Evolutionary conservation across 2,329 filamentous ascomycete species (phyloP).

Genomic region (Tolypocladium pustulatum): DNA sequence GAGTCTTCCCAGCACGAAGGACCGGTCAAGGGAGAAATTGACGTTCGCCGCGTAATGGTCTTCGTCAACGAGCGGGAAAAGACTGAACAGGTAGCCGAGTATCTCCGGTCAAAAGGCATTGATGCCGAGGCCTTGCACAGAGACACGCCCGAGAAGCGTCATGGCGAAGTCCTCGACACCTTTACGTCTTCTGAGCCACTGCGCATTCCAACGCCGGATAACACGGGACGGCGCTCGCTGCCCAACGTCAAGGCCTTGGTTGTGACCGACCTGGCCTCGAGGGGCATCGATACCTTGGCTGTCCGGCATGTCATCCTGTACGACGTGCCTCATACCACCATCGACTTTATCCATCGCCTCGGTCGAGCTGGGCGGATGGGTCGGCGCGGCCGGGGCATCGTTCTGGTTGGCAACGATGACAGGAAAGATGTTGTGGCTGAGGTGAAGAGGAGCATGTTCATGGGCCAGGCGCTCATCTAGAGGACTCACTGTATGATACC

Average conservation of each 20-base stretch:
- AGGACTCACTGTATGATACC: background rate
- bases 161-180: conserved; percentile 63
- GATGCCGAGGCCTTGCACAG: conserved; percentile 77
- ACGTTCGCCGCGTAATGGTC: conserved; percentile 78
- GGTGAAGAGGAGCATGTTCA: conserved; percentile 82
- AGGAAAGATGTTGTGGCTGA: conserved; percentile 83
- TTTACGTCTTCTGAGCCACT: conserved; percentile 52
- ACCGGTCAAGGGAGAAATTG: conserved; percentile 41
- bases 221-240: conserved; percentile 38
- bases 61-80: conserved; percentile 96
- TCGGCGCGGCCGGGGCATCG: conserved; percentile 76
- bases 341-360: conserved; percentile 95
- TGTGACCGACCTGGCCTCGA: conserved; percentile 82
- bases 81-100: conserved; percentile 69
- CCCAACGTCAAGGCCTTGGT: conserved; percentile 83
- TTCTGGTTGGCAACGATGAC: conserved; percentile 82
- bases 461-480: conserved; percentile 61
- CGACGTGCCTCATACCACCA: conserved; percentile 94
- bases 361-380: conserved; percentile 91
- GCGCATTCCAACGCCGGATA: conserved; percentile 17
- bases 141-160: conserved; percentile 68
- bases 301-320: conserved; percentile 89
- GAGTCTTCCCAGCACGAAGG: conserved; percentile 53
- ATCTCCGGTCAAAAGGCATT: conserved; percentile 74
- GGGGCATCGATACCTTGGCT: conserved; percentile 88